Percentiles rank a stretch among this genome's conserved stretches.
phyloP scores from a whole-genome alignment of 2,329 filamentous ascomycete species.

The Sarocladium kiliense region DNA sequence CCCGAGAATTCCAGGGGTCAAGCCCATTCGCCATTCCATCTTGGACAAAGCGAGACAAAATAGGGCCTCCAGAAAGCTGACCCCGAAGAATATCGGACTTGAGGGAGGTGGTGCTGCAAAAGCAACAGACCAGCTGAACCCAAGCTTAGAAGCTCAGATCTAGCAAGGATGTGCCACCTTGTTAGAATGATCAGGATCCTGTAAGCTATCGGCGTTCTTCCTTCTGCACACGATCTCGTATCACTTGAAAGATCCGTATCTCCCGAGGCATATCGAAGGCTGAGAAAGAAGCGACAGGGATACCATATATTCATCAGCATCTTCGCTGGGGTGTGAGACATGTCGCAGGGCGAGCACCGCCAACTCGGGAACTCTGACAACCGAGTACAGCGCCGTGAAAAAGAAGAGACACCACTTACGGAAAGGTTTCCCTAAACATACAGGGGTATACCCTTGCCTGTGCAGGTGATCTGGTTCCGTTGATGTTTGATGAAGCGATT shows the following conservation, averaged over 20 bases:
- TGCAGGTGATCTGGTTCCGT: neutral
- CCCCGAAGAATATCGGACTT: no score
- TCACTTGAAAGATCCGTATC: no score
- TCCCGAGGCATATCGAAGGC: no score
- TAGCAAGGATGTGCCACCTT: neutral
- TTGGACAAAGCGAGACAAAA: neutral
- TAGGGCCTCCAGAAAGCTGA: neutral
- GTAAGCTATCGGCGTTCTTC: no score
- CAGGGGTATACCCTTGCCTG: no score
- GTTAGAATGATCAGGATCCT: no score
- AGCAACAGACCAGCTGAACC: neutral
- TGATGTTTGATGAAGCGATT: slow-evolving; percentile 1
- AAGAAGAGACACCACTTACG: neutral
- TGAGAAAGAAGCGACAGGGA: no score
- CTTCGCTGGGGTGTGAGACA: no score
- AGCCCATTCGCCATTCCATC: neutral
- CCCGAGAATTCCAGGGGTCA: neutral
- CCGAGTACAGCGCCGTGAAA: neutral
- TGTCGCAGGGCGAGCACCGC: no score
- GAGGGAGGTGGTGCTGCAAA: neutral
- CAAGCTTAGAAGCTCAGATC: neutral
- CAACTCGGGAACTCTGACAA: neutral
- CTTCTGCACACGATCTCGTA: no score
- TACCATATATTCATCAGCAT: no score
- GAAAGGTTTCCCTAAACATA: neutral